Evolutionary conservation across 228 moss, liverwort and hornwort genomes (phyloP), one percentile per base, ranked within the genome.

Genomic region (Sphagnum fallax): DNA sequence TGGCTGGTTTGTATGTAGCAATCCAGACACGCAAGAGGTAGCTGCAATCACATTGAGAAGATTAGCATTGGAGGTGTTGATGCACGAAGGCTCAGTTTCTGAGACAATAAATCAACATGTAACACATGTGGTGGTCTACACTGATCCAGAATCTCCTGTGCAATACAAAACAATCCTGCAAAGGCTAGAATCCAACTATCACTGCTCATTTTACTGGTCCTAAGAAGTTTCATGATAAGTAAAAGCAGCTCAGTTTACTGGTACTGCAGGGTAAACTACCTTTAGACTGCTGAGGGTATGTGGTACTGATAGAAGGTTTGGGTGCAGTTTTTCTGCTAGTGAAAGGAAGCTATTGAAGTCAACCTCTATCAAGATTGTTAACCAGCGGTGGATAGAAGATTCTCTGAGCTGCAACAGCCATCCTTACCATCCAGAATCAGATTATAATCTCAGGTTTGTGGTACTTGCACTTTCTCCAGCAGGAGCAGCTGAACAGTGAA

Each of bases 331-430:
- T 48, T 74, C 81, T 70, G 51, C 48, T 9, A 70, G 82, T 70
- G 84, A 87, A 14, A 81, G 84, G 78, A 67, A 70, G 50, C 64
- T 71, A 16, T 75, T 97, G 49, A 65, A 74, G 63, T 88, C 84
- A 70, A 83, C 87, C 64, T 75, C 80, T 62, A 74, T 97, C 18
- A 88, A 84, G 64, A 75, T 93, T 72, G 74, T 93, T 50, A 90
- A 79, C 60, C 97, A 97, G 78, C 79, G 71, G 52, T 97, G 97
- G 97, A 83, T 97, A 70, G 87, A 90, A 67, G 85, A 91, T 75
- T 73, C 82, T 67, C 61, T 76, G 8, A 71, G 66, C 65, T 81
- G 76, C 69, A 73, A 65, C 63, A 74, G 70, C 74, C 79, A 81
- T 66, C 65, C 69, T 78, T 76, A 78, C 70, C 81, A 80, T 53